A percentile compares a stretch with the other conserved stretches of the same genome.
phyloP scores from a whole-genome alignment of 768 basidiomycete species.

The Xerocomellus chrysenteron region DNA sequence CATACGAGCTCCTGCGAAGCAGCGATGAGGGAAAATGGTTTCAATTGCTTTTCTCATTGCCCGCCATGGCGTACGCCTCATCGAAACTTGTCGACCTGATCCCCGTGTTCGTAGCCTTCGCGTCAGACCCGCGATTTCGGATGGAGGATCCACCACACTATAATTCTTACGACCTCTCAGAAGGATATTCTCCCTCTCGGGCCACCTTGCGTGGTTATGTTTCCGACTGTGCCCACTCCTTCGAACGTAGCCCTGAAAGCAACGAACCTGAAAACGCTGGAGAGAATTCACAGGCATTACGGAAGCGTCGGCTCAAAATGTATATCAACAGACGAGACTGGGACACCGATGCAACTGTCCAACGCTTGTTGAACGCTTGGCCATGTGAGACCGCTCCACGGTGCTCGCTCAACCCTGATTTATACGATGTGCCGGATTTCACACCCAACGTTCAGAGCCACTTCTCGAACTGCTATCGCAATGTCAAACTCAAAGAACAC shows the following conservation, averaged over 20 bases:
- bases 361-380: slow-evolving; percentile 10
- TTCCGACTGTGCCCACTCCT: neutral
- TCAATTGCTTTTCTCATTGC: slow-evolving; percentile 32
- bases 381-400: slow-evolving; percentile 6
- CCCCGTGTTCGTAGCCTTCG: slow-evolving; percentile 20
- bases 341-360: slow-evolving; percentile 1
- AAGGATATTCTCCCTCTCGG: slow-evolving; percentile 5
- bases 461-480: slow-evolving; percentile 16
- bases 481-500: neutral
- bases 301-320: neutral
- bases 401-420: neutral
- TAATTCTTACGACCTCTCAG: slow-evolving; percentile 5
- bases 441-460: neutral
- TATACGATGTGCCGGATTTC: slow-evolving; percentile 1
- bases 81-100: slow-evolving; percentile 14
- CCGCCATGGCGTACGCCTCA: slow-evolving; percentile 33
- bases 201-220: neutral
- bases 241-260: slow-evolving; percentile 9
- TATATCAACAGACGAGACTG: neutral
- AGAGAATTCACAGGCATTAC: neutral
- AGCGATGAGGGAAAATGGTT: slow-evolving; percentile 9
- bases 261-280: no score
- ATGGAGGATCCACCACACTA: slow-evolving; percentile 12
- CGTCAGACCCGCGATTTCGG: slow-evolving; percentile 9
- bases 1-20: slow-evolving; percentile 27